Evolutionary conservation across 805 yeast genomes (phyloP), one percentile per base, ranked within the genome.

Genomic region (Maudiozyma saulgeensis): DNA sequence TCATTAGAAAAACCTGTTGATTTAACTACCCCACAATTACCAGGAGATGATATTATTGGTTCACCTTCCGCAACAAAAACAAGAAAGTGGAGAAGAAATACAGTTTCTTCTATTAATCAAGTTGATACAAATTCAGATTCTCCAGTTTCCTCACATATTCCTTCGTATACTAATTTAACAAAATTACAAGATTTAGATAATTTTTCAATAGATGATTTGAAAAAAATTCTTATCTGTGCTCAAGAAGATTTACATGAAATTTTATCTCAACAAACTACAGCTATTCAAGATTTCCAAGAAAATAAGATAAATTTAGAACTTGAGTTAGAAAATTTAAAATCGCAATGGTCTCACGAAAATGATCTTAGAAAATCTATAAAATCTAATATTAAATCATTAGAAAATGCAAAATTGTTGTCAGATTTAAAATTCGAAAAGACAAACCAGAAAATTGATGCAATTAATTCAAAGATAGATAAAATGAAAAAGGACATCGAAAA

Each of bases 161-260:
- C 66, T 6, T 58, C 65, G 1, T 64, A 61, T 41, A 58, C 66
- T 6, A 56, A 53, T 35, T 45, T 64, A 32, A 60, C 64, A 6
- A 53, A 59, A 15, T 50, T 65, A 23, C 55, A 63, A 47, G 65
- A 62, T 47, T 45, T 64, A 46, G 67, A 64, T 31, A 44, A 54
- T 37, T 64, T 52, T 47, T 57, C 66, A 11, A 64, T 65, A 21
- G 63, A 59, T 3, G 67, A 64, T 48, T 51, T 64, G 53, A 64
- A 65, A 41, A 60, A 57, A 38, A 62, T 64, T 19, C 49, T 66
- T 40, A 59, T 62, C 4, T 62, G 65, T 47, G 58, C 67, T 1
- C 68, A 64, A 47, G 68, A 64, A 48, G 68, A 64, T 48, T 46
- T 64, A 49, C 69, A 64, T 48, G 63, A 63, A n/a, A 63, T 64